These are phyloP conservation scores for Fraxinus ornus DNA, from an alignment of 305 asterid species.

Conservation along the genomic window DNA sequence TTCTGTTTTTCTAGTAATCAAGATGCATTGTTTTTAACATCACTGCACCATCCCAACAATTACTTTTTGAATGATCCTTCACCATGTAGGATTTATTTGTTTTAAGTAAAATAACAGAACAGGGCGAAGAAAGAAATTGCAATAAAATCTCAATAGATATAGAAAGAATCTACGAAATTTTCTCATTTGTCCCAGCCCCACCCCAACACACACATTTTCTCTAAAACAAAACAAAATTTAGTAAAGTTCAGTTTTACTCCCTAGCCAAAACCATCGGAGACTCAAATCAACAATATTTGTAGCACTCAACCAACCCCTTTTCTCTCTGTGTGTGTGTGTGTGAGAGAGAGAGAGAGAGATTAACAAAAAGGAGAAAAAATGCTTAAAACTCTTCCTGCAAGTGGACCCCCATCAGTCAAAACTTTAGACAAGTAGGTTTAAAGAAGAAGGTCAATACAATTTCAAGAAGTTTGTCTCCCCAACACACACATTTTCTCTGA, in stretches of 20 bases:
- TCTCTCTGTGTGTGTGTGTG: no score
- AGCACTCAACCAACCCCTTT: not conserved
- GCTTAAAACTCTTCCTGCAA: not conserved
- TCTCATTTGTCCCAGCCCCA: not conserved
- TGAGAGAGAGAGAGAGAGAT: not conserved
- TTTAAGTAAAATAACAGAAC: not conserved
- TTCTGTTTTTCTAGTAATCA: not conserved
- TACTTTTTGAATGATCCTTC: not conserved
- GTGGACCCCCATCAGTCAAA: not conserved
- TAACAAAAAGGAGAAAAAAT: not conserved
- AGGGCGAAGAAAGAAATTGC: not conserved
- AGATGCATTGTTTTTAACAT: not conserved
- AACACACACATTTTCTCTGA: no score
- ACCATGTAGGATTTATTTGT: not conserved
- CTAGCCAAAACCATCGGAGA: not conserved
- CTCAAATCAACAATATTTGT: not conserved
- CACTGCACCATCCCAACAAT: not conserved
- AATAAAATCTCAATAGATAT: not conserved
- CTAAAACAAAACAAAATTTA: not conserved
- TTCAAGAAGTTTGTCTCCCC: not conserved
- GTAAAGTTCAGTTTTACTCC: not conserved
- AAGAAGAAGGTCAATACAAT: not conserved
- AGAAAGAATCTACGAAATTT: not conserved
- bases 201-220: not conserved
- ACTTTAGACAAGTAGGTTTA: not conserved